These are phyloP conservation scores for Metarhizium robertsii DNA, from an alignment of 2,329 filamentous ascomycete species.

Conservation along the genomic window DNA sequence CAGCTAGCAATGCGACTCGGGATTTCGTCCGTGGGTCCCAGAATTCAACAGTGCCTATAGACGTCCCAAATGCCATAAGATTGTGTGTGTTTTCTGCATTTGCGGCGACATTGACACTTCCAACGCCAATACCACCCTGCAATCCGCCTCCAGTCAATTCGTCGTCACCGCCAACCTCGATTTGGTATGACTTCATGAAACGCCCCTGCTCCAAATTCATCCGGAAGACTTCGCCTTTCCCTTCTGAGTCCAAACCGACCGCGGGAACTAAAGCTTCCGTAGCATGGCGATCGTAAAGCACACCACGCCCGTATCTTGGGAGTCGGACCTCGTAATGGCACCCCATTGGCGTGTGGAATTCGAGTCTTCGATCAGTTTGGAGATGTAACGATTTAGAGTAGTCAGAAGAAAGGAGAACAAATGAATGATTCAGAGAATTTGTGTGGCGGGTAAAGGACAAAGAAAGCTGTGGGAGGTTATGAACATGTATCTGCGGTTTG, in stretches of 20 bases:
- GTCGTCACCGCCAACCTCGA: conserved; percentile 84
- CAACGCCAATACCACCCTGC: conserved; percentile 78
- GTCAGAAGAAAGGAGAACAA: conserved; percentile 78
- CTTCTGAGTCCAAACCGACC: conserved; percentile 78
- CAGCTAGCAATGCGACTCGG: conserved; percentile 66
- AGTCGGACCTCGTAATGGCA: conserved; percentile 85
- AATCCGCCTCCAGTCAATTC: conserved; percentile 60
- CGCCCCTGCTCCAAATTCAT: conserved; percentile 85
- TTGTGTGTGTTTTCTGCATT: conserved; percentile 87
- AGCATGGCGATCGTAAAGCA: conserved; percentile 72
- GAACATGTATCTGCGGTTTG: conserved; percentile 70
- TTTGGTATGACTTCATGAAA: conserved; percentile 89
- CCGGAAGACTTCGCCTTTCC: conserved; percentile 84
- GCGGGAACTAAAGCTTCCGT: conserved; percentile 82
- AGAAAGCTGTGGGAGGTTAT: conserved; percentile 85
- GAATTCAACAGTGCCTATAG: conserved; percentile 90
- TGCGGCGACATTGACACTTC: conserved; percentile 78
- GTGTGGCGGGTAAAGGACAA: conserved; percentile 93
- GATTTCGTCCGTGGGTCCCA: conserved; percentile 86
- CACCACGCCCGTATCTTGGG: conserved; percentile 83
- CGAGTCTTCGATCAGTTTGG: conserved; percentile 81
- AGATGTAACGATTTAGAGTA: conserved; percentile 93
- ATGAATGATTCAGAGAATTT: conserved; percentile 82
- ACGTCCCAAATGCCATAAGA: conserved; percentile 86
- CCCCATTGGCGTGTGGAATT: conserved; percentile 85